Evolutionary conservation across 108 stramenopile species (phyloP).

Genomic region (Epithemia pelagica): DNA sequence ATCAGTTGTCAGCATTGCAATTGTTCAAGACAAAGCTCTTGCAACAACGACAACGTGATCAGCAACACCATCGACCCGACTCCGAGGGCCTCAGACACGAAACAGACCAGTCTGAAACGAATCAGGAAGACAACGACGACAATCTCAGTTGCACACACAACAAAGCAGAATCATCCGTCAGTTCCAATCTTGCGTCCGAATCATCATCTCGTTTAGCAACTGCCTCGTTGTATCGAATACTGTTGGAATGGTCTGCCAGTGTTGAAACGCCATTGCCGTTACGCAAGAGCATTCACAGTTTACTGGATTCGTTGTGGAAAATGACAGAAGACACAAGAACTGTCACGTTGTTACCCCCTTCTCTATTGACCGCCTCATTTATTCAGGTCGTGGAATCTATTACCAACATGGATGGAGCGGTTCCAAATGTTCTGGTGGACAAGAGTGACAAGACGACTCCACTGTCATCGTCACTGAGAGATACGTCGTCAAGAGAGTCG

Average conservation of each 20-base stretch:
- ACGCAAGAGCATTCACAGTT: conserved; percentile 36
- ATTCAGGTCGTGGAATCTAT: not conserved
- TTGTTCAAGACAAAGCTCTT: not conserved
- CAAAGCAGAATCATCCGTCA: not conserved
- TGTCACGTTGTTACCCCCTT: not conserved
- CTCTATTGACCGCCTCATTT: not conserved
- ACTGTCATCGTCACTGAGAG: no score
- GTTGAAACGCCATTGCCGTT: conserved; percentile 31
- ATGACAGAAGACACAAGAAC: not conserved
- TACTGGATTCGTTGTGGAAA: conserved; percentile 13
- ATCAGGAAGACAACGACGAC: not conserved
- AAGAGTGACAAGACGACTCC: not conserved
- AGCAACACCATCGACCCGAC: not conserved
- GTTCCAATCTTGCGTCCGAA: not conserved
- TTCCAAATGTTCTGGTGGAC: conserved; percentile 14
- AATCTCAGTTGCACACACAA: no score
- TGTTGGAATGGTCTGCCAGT: conserved; percentile 46
- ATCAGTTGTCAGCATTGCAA: not conserved
- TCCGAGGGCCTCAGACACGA: not conserved
- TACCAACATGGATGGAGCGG: not conserved
- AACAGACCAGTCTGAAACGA: not conserved
- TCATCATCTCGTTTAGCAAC: not conserved
- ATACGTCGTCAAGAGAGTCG: no score
- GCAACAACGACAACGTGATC: not conserved
- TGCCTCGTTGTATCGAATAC: conserved; percentile 31